Evolutionary conservation across 805 yeast genomes (phyloP).

Genomic region (Ogataea methanolica): DNA sequence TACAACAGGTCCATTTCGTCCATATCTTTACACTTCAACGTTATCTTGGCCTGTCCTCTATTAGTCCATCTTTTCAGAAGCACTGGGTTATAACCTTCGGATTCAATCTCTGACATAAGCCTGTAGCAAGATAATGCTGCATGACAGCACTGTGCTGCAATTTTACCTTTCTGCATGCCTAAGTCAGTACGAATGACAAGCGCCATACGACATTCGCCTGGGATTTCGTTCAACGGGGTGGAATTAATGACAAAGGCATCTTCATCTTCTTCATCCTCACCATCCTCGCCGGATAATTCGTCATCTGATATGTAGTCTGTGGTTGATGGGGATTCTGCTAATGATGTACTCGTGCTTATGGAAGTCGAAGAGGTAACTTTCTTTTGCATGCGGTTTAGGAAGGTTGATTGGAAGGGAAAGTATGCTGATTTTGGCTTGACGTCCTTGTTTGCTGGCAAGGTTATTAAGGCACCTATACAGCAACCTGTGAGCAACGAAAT

Average conservation of each 20-base stretch:
- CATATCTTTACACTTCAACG: slow-evolving; percentile 66
- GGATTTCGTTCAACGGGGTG: slow-evolving; percentile 53
- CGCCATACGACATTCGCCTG: slow-evolving; percentile 84
- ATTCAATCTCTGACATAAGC: slow-evolving; percentile 48
- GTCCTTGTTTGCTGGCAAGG: slow-evolving; percentile 11
- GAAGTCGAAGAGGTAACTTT: neutral
- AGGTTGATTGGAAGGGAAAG: slow-evolving; percentile 10
- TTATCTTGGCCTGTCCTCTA: slow-evolving; percentile 90
- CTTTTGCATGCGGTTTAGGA: neutral
- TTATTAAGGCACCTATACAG: slow-evolving; percentile 24
- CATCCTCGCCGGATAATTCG: slow-evolving; percentile 22
- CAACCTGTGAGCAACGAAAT: slow-evolving; percentile 28
- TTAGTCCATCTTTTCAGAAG: slow-evolving; percentile 72
- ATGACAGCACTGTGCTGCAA: slow-evolving; percentile 97
- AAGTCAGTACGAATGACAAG: slow-evolving; percentile 83
- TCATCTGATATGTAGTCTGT: slow-evolving; percentile 22
- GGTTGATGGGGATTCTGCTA: slow-evolving; percentile 17
- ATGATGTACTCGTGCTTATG: neutral
- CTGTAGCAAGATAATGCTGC: slow-evolving; percentile 93
- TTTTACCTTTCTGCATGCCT: slow-evolving; percentile 90
- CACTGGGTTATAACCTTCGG: slow-evolving; percentile 54
- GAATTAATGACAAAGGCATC: slow-evolving; percentile 54
- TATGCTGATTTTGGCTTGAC: slow-evolving; percentile 1
- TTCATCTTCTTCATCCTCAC: slow-evolving; percentile 33
- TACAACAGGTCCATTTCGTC: slow-evolving; percentile 73